Conservation (phyloP, 176 grass and related monocot species). For the Musa troglodytarum region DNA sequence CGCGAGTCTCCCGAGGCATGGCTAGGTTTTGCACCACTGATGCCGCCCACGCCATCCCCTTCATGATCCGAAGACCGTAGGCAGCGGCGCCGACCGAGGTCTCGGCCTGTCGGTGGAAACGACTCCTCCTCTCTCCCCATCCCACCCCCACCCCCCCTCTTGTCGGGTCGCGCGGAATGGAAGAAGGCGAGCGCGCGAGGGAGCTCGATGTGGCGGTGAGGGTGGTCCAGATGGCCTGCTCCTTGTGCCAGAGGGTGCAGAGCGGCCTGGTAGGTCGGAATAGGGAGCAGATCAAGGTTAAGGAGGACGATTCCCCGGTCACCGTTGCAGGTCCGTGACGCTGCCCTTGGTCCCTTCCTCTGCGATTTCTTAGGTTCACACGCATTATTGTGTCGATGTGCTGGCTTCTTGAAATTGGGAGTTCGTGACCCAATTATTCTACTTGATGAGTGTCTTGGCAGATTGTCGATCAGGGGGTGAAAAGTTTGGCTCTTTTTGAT, state of each 20-base stretch:
- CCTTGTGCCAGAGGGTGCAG: conserved; percentile 77
- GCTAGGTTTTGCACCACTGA: background rate
- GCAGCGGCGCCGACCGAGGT: background rate
- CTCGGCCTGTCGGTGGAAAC: background rate
- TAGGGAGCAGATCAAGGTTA: conserved; percentile 33
- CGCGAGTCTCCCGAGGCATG: background rate
- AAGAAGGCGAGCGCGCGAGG: conserved; percentile 29
- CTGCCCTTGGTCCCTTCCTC: background rate
- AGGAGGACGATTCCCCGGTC: conserved; percentile 77
- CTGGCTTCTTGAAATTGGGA: background rate
- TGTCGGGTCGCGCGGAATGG: background rate
- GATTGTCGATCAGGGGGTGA: too few species aligned
- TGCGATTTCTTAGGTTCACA: background rate
- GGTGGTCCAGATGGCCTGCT: conserved; percentile 77
- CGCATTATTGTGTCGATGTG: too few species aligned
- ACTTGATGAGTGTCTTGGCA: too few species aligned
- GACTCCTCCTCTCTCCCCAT: background rate
- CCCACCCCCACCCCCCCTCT: background rate
- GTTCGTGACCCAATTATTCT: too few species aligned
- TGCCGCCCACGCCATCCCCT: background rate
- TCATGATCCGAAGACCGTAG: background rate
- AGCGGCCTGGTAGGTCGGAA: conserved; percentile 30
- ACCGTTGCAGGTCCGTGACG: conserved; percentile 64
- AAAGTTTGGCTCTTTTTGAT: too few species aligned
- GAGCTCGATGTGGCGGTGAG: conserved; percentile 76